Percentiles rank a stretch among this genome's conserved stretches.
Conservation (phyloP, 805 yeast species). For the Metschnikowia borealis region DNA sequence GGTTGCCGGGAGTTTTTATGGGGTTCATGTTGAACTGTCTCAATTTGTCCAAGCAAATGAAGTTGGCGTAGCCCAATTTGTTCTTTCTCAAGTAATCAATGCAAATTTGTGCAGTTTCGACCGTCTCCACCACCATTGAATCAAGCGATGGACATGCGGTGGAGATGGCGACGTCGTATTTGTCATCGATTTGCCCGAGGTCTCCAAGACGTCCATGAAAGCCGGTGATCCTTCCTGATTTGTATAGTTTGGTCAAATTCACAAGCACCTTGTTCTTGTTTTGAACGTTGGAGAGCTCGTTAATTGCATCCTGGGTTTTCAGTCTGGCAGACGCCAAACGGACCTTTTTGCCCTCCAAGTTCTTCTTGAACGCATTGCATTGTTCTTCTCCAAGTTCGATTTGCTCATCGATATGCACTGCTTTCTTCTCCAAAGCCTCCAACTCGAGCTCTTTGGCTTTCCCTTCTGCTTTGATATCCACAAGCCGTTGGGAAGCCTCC, state of each 20-base stretch:
- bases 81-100: slow-evolving; percentile 79
- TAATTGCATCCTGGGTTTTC: slow-evolving; percentile 61
- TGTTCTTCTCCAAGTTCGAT: slow-evolving; percentile 56
- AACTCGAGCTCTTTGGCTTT: slow-evolving; percentile 47
- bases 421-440: slow-evolving; percentile 44
- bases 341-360: slow-evolving; percentile 51
- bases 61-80: slow-evolving; percentile 83
- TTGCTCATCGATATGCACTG: slow-evolving; percentile 48
- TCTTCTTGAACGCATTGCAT: slow-evolving; percentile 43
- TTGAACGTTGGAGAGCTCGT: slow-evolving; percentile 51
- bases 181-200: slow-evolving; percentile 83
- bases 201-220: slow-evolving; percentile 91
- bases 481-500: slow-evolving; percentile 41
- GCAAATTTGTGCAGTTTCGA: slow-evolving; percentile 55
- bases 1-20: slow-evolving; percentile 62
- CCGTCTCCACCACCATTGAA: slow-evolving; percentile 86
- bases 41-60: slow-evolving; percentile 74
- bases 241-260: slow-evolving; percentile 63
- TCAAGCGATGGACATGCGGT: slow-evolving; percentile 91
- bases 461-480: slow-evolving; percentile 45
- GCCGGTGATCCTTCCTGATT: slow-evolving; percentile 79
- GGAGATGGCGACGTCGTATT: slow-evolving; percentile 88
- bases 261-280: slow-evolving; percentile 71
- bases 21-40: slow-evolving; percentile 55
- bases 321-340: slow-evolving; percentile 55